Evolutionary conservation across 1,139 yeast genomes (phyloP), one percentile per base, ranked within the genome.

Genomic region (Martiniozyma asiatica): DNA sequence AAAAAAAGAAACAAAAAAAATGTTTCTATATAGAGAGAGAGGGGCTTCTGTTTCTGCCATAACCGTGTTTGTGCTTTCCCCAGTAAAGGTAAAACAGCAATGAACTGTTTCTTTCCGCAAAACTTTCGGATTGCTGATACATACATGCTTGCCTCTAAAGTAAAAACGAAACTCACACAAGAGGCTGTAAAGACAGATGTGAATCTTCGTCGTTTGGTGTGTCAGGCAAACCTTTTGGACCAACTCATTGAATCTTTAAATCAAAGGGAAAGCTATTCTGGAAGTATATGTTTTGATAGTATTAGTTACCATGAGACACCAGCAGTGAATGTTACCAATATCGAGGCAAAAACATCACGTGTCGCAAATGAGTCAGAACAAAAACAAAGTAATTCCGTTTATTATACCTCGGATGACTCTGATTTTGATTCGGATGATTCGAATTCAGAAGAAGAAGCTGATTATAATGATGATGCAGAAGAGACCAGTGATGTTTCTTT

Each of bases 201-300:
- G 25, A 59, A 73, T 37, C 59, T 80, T 33, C 62, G 84, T 36
- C 56, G 63, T 29, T 61, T 80, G 27, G 87, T 80, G 3, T 65
- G 73, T 20, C 92, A 80, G 53, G 89, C 92, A 13, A 80, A 79
- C 51, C 58, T 80, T 59, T 61, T 80, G 36, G 93, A 80, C 47
- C 63, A 63, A 39, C 50, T 80, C 27, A 73, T 79, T 72, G 85
- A 73, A 30, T 37, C 42, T 10, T 31, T 53, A 16, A 48, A 48
- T 30, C n/a, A n/a, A n/a, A n/a, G n/a, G n/a, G n/a, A n/a, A n/a
- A 30, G 10, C 8, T 30, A 25, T 12, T 30, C 28, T 25, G 26
- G 37, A 7, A 27, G 24, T 18, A 28, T 32, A 22, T 29, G 40
- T 13, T 37, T 42, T 32, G 45, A 38, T 14, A 30, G 39, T 8